phyloP scores from a whole-genome alignment of 2,329 filamentous ascomycete genomes.

The Fusarium oxysporum region DNA sequence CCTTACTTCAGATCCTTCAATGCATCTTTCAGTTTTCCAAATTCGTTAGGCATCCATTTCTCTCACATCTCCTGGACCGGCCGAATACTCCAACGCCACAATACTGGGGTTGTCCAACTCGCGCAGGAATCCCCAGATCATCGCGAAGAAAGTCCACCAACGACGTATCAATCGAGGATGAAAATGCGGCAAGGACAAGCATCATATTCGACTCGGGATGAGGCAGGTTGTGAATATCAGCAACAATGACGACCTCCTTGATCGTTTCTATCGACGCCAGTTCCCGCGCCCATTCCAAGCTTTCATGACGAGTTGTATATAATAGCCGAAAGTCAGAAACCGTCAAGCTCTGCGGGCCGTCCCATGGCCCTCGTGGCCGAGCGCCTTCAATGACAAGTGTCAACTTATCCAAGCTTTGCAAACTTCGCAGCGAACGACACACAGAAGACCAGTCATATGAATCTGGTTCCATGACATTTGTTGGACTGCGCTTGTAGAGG shows the following conservation, averaged over 20 bases:
- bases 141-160: conserved; percentile 63
- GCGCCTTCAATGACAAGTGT: conserved; percentile 67
- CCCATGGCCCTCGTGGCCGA: conserved; percentile 62
- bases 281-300: conserved; percentile 69
- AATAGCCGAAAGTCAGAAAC: conserved; percentile 61
- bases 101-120: conserved; percentile 39
- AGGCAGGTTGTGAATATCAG: conserved; percentile 66
- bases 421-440: conserved; percentile 59
- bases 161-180: conserved; percentile 67
- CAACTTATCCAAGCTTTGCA: conserved; percentile 56
- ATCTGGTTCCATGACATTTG: conserved; percentile 48
- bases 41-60: conserved; percentile 39
- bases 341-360: conserved; percentile 58
- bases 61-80: conserved; percentile 39
- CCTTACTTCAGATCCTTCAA: not conserved
- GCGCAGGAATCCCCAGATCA: conserved; percentile 45
- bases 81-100: conserved; percentile 42
- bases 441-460: conserved; percentile 66
- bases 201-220: conserved; percentile 64
- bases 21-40: conserved; percentile 1
- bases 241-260: conserved; percentile 61
- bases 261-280: conserved; percentile 63
- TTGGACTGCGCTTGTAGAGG: conserved; percentile 66
- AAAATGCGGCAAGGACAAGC: conserved; percentile 70
- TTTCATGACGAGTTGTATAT: conserved; percentile 58